Conservation (phyloP, 345 rosid species). For the Isatis tinctoria region DNA sequence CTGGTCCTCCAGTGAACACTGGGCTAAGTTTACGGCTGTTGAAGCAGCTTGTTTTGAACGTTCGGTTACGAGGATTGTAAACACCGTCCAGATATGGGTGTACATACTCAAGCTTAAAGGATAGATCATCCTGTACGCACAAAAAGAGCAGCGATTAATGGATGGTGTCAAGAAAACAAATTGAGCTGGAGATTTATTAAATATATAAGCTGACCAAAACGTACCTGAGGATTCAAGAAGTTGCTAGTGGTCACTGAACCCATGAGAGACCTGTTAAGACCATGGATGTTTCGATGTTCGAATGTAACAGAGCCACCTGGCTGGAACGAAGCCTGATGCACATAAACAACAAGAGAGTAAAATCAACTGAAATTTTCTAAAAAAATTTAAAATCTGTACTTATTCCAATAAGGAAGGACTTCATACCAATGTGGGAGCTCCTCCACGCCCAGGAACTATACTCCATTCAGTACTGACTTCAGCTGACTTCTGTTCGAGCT, state of each 20-base stretch:
- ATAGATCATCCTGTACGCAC: slow-evolving; percentile 78
- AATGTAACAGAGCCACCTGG: slow-evolving; percentile 99
- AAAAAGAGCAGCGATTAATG: neutral
- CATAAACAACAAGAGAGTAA: neutral
- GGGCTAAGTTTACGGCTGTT: slow-evolving; percentile 97
- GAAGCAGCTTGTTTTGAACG: slow-evolving; percentile 81
- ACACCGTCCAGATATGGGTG: slow-evolving; percentile 97
- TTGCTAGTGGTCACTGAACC: slow-evolving; percentile 98
- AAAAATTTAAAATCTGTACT: neutral
- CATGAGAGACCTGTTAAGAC: slow-evolving; percentile 86
- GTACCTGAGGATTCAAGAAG: slow-evolving; percentile 89
- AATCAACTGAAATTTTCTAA: neutral
- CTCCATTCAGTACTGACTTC: slow-evolving; percentile 99
- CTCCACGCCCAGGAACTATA: slow-evolving; percentile 98
- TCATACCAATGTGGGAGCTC: slow-evolving; percentile 83
- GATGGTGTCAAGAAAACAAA: neutral
- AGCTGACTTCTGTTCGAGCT: slow-evolving; percentile 94
- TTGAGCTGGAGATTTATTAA: neutral
- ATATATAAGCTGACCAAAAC: neutral
- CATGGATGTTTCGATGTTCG: slow-evolving; percentile 86
- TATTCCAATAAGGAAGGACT: neutral
- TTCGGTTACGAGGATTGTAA: slow-evolving; percentile 73
- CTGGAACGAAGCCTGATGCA: slow-evolving; percentile 79
- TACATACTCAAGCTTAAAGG: slow-evolving; percentile 96
- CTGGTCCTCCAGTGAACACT: slow-evolving; percentile 97